Percentiles rank a stretch among this genome's conserved stretches.
Conservation (phyloP, 805 yeast species). For the Kodamaea sagamina region DNA sequence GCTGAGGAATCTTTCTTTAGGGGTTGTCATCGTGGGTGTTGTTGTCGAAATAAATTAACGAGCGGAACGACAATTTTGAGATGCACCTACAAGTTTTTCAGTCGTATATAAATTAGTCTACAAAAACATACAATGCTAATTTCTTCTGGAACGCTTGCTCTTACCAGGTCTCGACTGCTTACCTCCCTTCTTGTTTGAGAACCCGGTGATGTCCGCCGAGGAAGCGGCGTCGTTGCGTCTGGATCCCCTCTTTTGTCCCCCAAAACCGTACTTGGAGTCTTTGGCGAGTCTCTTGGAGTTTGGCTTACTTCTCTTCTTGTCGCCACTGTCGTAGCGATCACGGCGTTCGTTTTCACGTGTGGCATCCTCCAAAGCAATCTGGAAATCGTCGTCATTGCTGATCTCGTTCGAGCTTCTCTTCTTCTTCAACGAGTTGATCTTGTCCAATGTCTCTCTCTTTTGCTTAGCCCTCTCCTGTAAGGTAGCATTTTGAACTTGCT, state of each 20-base stretch:
- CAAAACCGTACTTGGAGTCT: slow-evolving; percentile 71
- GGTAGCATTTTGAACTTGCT: slow-evolving; percentile 93
- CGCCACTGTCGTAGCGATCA: slow-evolving; percentile 47
- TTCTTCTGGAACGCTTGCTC: slow-evolving; percentile 40
- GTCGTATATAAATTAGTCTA: not conserved
- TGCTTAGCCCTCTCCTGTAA: slow-evolving; percentile 91
- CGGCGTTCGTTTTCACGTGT: slow-evolving; percentile 47
- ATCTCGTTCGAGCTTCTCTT: slow-evolving; percentile 81
- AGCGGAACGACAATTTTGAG: slow-evolving; percentile 4
- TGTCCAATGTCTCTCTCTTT: slow-evolving; percentile 85
- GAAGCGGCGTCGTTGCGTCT: slow-evolving; percentile 74
- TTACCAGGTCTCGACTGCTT: slow-evolving; percentile 43
- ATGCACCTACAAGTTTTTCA: not conserved
- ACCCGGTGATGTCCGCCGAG: slow-evolving; percentile 64
- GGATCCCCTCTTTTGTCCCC: slow-evolving; percentile 75
- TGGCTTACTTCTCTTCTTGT: slow-evolving; percentile 55
- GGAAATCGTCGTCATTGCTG: slow-evolving; percentile 69
- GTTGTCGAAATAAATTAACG: slow-evolving; percentile 1
- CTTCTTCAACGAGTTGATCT: slow-evolving; percentile 86
- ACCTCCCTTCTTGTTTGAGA: slow-evolving; percentile 44
- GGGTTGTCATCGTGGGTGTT: slow-evolving; percentile 15
- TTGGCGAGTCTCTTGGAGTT: slow-evolving; percentile 70
- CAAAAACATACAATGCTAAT: slow-evolving; percentile 10
- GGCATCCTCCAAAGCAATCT: slow-evolving; percentile 90
- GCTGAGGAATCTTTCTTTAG: slow-evolving; percentile 58